Percentiles rank a stretch among this genome's conserved stretches.
These are phyloP conservation scores for Ustilaginoidea virens DNA, from an alignment of 2,329 filamentous ascomycete genomes.

Conservation along the genomic window DNA sequence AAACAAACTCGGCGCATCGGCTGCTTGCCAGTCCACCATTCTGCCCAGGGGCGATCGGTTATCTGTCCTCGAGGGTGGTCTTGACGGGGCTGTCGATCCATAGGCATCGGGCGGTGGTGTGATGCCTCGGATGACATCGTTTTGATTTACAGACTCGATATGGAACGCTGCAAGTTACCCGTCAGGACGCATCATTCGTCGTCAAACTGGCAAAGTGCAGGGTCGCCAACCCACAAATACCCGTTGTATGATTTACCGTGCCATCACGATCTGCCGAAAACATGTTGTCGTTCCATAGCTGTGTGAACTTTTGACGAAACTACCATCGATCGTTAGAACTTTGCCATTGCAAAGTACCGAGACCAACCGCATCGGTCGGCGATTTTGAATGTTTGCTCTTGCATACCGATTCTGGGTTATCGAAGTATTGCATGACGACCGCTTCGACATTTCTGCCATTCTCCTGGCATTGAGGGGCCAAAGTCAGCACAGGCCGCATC, in stretches of 20 bases:
- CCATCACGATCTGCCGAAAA: constrained; percentile 40
- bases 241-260: constrained; percentile 19
- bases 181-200: neutral
- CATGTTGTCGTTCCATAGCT: constrained; percentile 37
- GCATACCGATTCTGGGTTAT: constrained; percentile 24
- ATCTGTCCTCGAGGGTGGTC: constrained; percentile 46
- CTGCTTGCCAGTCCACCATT: constrained; percentile 31
- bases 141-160: constrained; percentile 36
- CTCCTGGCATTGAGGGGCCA: constrained; percentile 15
- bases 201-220: neutral
- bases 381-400: neutral
- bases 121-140: constrained; percentile 25
- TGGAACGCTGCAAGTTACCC: constrained; percentile 29
- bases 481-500: constrained; percentile 1
- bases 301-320: constrained; percentile 31
- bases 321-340: no score
- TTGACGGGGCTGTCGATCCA: constrained; percentile 33
- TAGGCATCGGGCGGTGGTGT: constrained; percentile 25
- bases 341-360: neutral
- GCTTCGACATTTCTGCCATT: constrained; percentile 30
- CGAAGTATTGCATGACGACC: constrained; percentile 37
- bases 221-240: constrained; percentile 25
- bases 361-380: neutral
- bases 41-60: constrained; percentile 40
- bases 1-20: constrained; percentile 24